Evolutionary conservation across 768 basidiomycete genomes (phyloP).

Genomic region (Tricholoma terreum): DNA sequence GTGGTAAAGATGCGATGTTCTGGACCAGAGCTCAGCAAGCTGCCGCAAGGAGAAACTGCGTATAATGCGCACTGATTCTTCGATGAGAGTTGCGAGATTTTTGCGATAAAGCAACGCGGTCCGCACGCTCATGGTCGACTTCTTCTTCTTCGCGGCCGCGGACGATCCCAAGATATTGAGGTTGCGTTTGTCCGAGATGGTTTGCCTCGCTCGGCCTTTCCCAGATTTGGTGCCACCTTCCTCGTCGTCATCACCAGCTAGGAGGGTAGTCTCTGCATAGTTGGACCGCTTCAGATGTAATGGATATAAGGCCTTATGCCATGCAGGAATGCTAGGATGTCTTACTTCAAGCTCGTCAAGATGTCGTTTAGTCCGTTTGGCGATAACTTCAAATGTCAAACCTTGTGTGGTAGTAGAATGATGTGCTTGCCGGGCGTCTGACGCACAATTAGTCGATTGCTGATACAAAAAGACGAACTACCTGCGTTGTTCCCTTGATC

Average conservation of each 20-base stretch:
- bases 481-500: constrained; percentile 48
- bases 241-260: constrained; percentile 46
- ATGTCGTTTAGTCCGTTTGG: constrained; percentile 72
- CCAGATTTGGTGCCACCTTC: constrained; percentile 43
- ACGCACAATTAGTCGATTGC: background rate
- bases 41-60: background rate
- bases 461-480: constrained; percentile 2
- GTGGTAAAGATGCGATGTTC: constrained; percentile 56
- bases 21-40: constrained; percentile 22
- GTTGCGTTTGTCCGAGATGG: constrained; percentile 74
- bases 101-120: constrained; percentile 82
- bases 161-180: constrained; percentile 48
- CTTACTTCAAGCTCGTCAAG: constrained; percentile 82
- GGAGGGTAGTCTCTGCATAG: constrained; percentile 58
- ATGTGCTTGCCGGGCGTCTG: constrained; percentile 51
- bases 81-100: constrained; percentile 66
- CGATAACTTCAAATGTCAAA: constrained; percentile 63
- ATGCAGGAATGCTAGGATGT: constrained; percentile 2
- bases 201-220: constrained; percentile 71
- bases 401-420: constrained; percentile 32
- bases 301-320: constrained; percentile 4
- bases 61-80: constrained; percentile 68
- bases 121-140: constrained; percentile 78
- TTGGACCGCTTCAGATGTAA: constrained; percentile 62
- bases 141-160: constrained; percentile 62